These are phyloP conservation scores for Helenozyma rhizophorensis DNA, from an alignment of 805 yeast species.

Conservation along the genomic window DNA sequence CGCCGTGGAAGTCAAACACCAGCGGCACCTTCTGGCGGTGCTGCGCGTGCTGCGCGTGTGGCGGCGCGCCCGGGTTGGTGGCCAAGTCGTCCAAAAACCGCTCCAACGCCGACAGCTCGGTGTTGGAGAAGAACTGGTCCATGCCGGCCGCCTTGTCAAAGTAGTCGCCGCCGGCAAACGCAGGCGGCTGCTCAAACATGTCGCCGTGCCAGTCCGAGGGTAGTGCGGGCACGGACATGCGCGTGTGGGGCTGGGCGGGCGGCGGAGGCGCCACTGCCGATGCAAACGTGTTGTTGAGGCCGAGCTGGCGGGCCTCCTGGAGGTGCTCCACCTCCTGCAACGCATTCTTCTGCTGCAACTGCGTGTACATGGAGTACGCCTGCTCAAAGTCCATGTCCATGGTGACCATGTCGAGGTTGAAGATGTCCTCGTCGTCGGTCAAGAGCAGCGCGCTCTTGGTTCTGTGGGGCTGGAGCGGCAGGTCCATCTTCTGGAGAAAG, in stretches of 20 bases:
- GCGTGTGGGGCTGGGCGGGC: background rate
- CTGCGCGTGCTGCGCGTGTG: slow-evolving; percentile 26
- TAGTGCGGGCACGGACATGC: background rate
- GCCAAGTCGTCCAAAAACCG: slow-evolving; percentile 39
- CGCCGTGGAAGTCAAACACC: slow-evolving; percentile 27
- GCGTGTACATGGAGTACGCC: slow-evolving; percentile 38
- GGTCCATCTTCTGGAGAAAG: slow-evolving; percentile 4
- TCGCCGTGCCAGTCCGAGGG: background rate
- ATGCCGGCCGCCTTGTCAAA: slow-evolving; percentile 10
- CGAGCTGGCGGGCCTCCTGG: slow-evolving; percentile 28
- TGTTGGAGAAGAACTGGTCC: slow-evolving; percentile 17
- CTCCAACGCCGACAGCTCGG: slow-evolving; percentile 26
- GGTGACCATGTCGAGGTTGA: slow-evolving; percentile 28
- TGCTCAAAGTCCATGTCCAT: slow-evolving; percentile 44
- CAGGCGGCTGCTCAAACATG: background rate
- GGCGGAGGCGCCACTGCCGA: background rate
- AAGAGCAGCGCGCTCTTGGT: slow-evolving; percentile 2
- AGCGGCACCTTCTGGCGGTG: slow-evolving; percentile 3
- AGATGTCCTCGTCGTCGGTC: slow-evolving; percentile 17
- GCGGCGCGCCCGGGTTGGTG: slow-evolving; percentile 24
- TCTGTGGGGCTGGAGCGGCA: background rate
- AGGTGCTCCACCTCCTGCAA: slow-evolving; percentile 31
- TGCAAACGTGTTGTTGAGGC: background rate
- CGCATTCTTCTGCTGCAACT: slow-evolving; percentile 36
- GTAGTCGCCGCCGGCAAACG: background rate